Evolutionary conservation across 1,284 basidiomycete genomes (phyloP), one percentile per base, ranked within the genome.

Genomic region (Rhodotorula sp.): DNA sequence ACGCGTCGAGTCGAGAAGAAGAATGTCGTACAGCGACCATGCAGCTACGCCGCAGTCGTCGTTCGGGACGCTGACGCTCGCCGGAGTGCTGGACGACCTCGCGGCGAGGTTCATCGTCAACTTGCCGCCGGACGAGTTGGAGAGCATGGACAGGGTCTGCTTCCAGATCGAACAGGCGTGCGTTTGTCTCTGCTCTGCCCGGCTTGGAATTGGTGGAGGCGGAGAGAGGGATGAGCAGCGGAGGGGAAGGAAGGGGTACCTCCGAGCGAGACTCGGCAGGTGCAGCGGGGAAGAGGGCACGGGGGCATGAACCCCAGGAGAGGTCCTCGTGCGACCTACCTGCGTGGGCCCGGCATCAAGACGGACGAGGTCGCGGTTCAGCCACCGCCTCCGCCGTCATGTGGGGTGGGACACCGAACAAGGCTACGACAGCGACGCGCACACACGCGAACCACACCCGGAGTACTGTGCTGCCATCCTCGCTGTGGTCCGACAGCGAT

Each of bases 131-230:
- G 90, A 93, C 79, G 97, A 99, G 83, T 87, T 95, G 70, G 87
- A 87, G 64, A 93, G 90, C 31, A 85, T 97, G 71, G 93, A 97
- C 80, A 88, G 97, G 73, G 89, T 99, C 79, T 97, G 93, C 83
- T 99, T 99, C 84, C 97, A 99, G 83, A 93, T 98, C 70, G 97
- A 99, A 83, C 95, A 98, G 86, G 97, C 97, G 92, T 97, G 81
- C 79, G 92, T 81, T 19, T 8, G 81, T 48, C 56, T 10, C 26
- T 21, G 34, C 34, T 34, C 34, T 34, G 6, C 34, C 34, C 34
- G 34, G 34, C 34, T 12, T 34, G 43, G 47, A 5, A 16, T 16
- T 14, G 59, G 38, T 23, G 23, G 16, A 10, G 55, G 23, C 26
- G 2, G 12, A 4, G 18, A 18, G 14, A 21, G 18, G 28, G 14